Evolutionary conservation across 176 grass and related monocot species (phyloP), one percentile per base, ranked within the genome.

Genomic region (Guadua angustifolia): DNA sequence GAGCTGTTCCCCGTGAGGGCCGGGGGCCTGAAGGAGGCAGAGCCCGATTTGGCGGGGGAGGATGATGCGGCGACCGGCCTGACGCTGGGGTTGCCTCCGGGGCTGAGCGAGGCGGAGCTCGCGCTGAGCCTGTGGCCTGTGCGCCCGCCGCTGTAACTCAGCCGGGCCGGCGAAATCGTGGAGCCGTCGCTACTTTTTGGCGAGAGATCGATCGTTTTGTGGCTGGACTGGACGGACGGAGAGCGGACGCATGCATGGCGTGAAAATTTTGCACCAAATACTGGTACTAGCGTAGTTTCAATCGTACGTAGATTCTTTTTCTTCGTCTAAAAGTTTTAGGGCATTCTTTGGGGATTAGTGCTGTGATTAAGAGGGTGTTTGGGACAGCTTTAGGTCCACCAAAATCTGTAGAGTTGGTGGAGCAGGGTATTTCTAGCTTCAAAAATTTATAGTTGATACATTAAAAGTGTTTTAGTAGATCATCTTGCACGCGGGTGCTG

Each of bases 21-120:
- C 1, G 53, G 66, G 46, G 60, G 14, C 55, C 40, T 57, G 66
- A 32, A 47, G 72, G 50, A 86, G 79, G 72, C 5, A 32, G 40
- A 19, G 26, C 9, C 57, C n/a, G 57, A 9, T 58, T 36, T 35
- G 26, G 62, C 40, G 50, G 63, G 24, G 12, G 57, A 71, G 21
- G 66, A 1, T 18, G 78, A 82, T 16, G 65, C 44, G n/a, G 44
- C 71, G 58, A 35, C 68, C n/a, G 8, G 33, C 29, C 82, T 90
- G 69, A 88, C 85, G 42, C 78, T 92, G 45, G 82, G 79, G 22
- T 68, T 56, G 78, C 70, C 79, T 59, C 35, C 35, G 35, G 75
- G 75, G 19, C 36, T 81, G 69, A 59, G 36, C 55, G 29, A 82
- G 21, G 52, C 52, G 16, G 64, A 69, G 45, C 57, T 86, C 68